A percentile compares a stretch with the other conserved stretches of the same genome.
Conservation (phyloP, 2,329 filamentous ascomycete genomes). For the Aspergillus carbonarius region DNA sequence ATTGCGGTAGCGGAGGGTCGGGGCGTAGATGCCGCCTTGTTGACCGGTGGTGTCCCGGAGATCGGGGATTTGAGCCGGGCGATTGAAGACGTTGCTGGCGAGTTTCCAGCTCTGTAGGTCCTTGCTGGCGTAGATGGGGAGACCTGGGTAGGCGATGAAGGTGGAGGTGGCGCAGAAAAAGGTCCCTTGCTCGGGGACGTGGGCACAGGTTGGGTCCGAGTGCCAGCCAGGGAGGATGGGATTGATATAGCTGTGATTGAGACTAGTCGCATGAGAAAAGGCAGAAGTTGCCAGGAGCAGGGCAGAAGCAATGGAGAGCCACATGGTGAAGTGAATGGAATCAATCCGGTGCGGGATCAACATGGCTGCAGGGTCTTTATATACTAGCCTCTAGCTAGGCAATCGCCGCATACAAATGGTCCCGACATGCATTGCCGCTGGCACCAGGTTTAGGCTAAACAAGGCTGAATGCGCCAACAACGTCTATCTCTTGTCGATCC, state of each 20-base stretch:
- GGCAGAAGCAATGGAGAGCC: not conserved
- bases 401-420: too few relatives aligned
- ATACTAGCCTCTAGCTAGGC: too few relatives aligned
- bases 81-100: conserved; percentile 26
- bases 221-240: conserved; percentile 50
- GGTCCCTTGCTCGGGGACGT: conserved; percentile 38
- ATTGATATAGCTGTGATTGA: conserved; percentile 29
- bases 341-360: too few relatives aligned
- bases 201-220: conserved; percentile 48
- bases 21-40: conserved; percentile 43
- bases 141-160: conserved; percentile 48
- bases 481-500: too few relatives aligned
- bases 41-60: conserved; percentile 22
- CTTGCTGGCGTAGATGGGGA: conserved; percentile 47
- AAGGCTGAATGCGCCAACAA: too few relatives aligned
- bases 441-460: too few relatives aligned
- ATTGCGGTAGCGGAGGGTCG: conserved; percentile 41
- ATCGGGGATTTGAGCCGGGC: conserved; percentile 36
- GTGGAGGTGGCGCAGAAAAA: conserved; percentile 49
- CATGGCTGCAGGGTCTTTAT: too few relatives aligned
- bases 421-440: too few relatives aligned
- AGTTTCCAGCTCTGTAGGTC: conserved; percentile 35
- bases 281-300: not conserved
- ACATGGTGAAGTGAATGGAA: not conserved
- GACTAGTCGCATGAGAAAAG: not conserved